Conservation (phyloP, 306 rosid species). For the Trifolium dubium region DNA sequence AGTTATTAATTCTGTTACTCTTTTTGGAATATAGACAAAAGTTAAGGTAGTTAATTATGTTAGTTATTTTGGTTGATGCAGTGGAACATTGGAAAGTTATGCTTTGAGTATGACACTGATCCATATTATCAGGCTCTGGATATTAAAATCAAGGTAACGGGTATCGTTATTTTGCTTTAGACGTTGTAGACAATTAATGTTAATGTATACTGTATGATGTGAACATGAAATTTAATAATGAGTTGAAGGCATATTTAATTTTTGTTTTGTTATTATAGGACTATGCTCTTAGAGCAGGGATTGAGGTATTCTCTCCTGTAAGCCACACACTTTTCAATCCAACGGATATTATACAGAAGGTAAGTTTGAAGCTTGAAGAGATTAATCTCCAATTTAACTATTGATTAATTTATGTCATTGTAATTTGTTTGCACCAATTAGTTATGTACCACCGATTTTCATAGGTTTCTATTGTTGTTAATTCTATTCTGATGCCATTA, state of each 20-base stretch:
- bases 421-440: background rate
- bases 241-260: conserved; percentile 1
- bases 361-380: conserved; percentile 40
- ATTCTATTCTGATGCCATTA: conserved; percentile 32
- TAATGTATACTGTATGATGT: no score
- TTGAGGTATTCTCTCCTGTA: conserved; percentile 85
- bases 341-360: conserved; percentile 73
- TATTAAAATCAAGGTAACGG: conserved; percentile 63
- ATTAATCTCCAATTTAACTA: conserved; percentile 16
- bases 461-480: background rate
- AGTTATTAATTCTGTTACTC: background rate
- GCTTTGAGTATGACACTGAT: conserved; percentile 91
- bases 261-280: conserved; percentile 42
- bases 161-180: background rate
- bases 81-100: conserved; percentile 80
- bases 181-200: background rate
- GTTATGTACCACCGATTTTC: background rate
- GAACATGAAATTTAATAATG: no score
- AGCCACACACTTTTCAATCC: conserved; percentile 92
- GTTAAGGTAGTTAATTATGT: background rate
- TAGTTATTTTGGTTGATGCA: conserved; percentile 45
- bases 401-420: background rate
- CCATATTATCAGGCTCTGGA: conserved; percentile 89
- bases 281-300: conserved; percentile 64
- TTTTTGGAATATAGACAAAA: conserved; percentile 5